phyloP scores from a whole-genome alignment of 805 yeast genomes.

The Sungouiella blattae region DNA sequence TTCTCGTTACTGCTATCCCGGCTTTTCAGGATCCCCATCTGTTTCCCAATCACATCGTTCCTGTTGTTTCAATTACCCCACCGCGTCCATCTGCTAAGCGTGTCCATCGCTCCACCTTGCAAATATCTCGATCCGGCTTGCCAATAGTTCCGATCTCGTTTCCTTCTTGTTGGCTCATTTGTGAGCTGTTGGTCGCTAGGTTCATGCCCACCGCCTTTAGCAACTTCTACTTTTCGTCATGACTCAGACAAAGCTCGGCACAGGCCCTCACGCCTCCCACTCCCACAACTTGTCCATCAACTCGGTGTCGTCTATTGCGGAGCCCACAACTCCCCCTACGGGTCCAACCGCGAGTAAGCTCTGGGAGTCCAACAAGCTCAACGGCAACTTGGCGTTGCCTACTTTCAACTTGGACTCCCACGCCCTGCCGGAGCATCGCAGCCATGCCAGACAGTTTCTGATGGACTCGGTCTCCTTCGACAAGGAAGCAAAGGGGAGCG shows the following conservation, averaged over 20 bases:
- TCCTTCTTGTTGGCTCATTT: no score
- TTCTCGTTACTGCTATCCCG: no score
- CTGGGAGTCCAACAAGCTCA: slow-evolving; percentile 28
- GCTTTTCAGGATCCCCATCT: no score
- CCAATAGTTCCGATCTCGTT: no score
- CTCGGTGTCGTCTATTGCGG: slow-evolving; percentile 43
- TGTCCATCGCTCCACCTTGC: no score
- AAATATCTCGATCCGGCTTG: no score
- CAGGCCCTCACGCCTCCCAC: slow-evolving; percentile 6
- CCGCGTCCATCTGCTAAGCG: no score
- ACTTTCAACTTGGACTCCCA: slow-evolving; percentile 26
- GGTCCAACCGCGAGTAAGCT: slow-evolving; percentile 14
- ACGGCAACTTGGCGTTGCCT: slow-evolving; percentile 26
- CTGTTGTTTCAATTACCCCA: no score
- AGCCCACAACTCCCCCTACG: slow-evolving; percentile 51
- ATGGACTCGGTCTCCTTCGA: neutral
- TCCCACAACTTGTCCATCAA: slow-evolving; percentile 42
- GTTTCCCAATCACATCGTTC: no score
- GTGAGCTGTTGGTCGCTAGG: slow-evolving; percentile 1
- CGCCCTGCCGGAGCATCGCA: no score
- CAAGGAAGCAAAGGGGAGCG: neutral
- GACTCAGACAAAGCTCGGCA: slow-evolving; percentile 5
- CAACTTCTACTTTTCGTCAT: slow-evolving; percentile 1
- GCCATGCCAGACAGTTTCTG: neutral
- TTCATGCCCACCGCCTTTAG: slow-evolving; percentile 2